Evolutionary conservation across 2,329 filamentous ascomycete species (phyloP), one percentile per base, ranked within the genome.

Genomic region (Onygena corvina): DNA sequence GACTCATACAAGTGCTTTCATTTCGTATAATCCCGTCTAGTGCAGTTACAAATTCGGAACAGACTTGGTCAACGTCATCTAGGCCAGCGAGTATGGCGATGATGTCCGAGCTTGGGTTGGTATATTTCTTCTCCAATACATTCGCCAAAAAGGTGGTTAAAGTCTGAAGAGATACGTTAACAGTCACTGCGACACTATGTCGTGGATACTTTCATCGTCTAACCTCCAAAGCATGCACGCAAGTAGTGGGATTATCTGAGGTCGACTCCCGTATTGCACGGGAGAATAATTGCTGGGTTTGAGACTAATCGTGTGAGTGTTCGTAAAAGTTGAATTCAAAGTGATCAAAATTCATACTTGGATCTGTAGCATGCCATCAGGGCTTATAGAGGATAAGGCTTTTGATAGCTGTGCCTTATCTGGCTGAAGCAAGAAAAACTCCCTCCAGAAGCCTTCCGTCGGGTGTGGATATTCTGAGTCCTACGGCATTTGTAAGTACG

Each of bases 41-140:
- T 4, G 82, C 79, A 16, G 80, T 78, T 38, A 94, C 88, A 61
- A 96, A 92, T 50, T 94, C 86, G 36, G 86, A 83, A 64, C 96
- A 90, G 40, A 93, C 77, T 5, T 76, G 74, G 64, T 98, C 92
- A 45, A 94, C 84, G 58, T 87, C 77, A 69, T 95, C 84, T 47
- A 98, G 77, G 4, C 92, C 92, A 3, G 89, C 86, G 45, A 98
- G 76, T 29, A 96, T 76, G 50, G 83, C 81, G 61, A 98, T 94
- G 58, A 95, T 84, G 67, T 96, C 92, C 46, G 92, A 92, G 65
- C 88, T 95, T 4, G 89, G 86, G 60, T 95, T 95, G 20, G 86
- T 88, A 66, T 94, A 98, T 64, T 84, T 87, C 69, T 96, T 98
- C 51, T 79, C 78, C 53, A 96, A 73, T 14, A 94, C 76, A 49